phyloP scores from a whole-genome alignment of 768 basidiomycete species.

The Postia placenta region DNA sequence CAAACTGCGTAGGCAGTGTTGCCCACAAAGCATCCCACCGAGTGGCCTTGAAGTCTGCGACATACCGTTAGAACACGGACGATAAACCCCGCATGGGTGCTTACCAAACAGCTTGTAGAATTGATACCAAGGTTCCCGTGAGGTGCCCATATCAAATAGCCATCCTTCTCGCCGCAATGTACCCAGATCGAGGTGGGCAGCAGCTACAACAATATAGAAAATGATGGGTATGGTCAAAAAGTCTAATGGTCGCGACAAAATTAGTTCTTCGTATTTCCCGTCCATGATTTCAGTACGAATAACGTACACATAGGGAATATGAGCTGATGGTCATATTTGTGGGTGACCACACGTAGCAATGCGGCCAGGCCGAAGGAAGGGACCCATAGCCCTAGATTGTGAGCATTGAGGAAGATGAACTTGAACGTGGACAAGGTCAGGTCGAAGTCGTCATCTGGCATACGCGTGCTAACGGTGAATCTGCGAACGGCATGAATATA shows the following conservation, averaged over 20 bases:
- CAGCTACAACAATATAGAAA: slow-evolving; percentile 77
- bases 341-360: slow-evolving; percentile 73
- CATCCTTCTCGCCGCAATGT: slow-evolving; percentile 64
- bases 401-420: slow-evolving; percentile 57
- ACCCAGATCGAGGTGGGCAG: slow-evolving; percentile 53
- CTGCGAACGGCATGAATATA: too few relatives aligned
- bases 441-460: slow-evolving; percentile 73
- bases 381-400: slow-evolving; percentile 71
- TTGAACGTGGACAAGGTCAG: slow-evolving; percentile 60
- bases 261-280: not conserved
- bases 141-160: slow-evolving; percentile 72
- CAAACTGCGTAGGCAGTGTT: slow-evolving; percentile 91
- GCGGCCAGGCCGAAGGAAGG: slow-evolving; percentile 74
- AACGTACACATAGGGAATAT: slow-evolving; percentile 82
- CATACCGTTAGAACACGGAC: not conserved
- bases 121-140: slow-evolving; percentile 64
- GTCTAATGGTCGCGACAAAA: slow-evolving; percentile 37
- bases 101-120: slow-evolving; percentile 82
- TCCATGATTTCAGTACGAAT: slow-evolving; percentile 11
- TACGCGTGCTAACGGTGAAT: slow-evolving; percentile 77
- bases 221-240: slow-evolving; percentile 73
- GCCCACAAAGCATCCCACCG: slow-evolving; percentile 64
- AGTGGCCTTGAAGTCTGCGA: slow-evolving; percentile 53
- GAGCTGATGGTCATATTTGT: slow-evolving; percentile 77
- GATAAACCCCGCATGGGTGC: not conserved